Conservation (phyloP, 306 rosid genomes). For the Prunus dulcis region DNA sequence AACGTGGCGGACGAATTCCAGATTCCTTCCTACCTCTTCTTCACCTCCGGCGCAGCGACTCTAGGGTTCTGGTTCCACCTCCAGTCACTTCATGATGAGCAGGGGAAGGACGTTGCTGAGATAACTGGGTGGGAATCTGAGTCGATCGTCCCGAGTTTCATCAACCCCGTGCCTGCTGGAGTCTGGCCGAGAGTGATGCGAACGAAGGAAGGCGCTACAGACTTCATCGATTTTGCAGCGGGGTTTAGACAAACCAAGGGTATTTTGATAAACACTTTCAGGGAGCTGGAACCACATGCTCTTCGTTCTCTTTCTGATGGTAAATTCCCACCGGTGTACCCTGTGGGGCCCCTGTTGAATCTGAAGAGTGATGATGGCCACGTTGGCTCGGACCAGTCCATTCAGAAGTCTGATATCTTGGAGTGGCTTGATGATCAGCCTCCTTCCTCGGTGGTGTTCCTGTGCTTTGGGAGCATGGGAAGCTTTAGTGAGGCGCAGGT, state of each 20-base stretch:
- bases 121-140: neutral
- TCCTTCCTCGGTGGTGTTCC: neutral
- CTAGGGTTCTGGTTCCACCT: conserved; percentile 20
- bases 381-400: neutral
- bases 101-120: neutral
- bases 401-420: neutral
- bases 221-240: neutral
- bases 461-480: conserved; percentile 18
- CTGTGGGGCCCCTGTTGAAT: conserved; percentile 22
- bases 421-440: conserved; percentile 17
- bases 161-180: conserved; percentile 20
- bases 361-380: neutral
- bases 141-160: neutral
- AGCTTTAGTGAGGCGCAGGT: neutral
- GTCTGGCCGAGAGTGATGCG: neutral
- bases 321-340: conserved; percentile 7
- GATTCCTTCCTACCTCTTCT: conserved; percentile 21
- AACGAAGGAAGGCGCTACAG: neutral
- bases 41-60: conserved; percentile 12
- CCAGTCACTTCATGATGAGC: conserved; percentile 9
- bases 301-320: conserved; percentile 13
- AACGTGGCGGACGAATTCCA: conserved; percentile 31
- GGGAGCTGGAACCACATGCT: conserved; percentile 46
- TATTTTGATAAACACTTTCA: conserved; percentile 42
- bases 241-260: conserved; percentile 35